Conservation (phyloP, 2,329 filamentous ascomycete species). For the Elsinoe necatrix region DNA sequence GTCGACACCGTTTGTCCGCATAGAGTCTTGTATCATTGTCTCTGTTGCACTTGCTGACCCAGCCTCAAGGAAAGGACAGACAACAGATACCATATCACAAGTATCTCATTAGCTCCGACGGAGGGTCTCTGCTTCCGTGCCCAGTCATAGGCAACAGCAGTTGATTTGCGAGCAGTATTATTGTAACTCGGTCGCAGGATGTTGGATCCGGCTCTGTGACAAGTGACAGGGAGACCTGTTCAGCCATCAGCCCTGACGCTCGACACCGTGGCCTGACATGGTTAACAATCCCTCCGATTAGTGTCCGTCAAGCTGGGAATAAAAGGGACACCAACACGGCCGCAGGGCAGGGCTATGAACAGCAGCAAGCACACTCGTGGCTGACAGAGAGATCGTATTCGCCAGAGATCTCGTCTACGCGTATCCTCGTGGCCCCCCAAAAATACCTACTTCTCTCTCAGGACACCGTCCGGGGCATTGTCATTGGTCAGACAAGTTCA, state of each 20-base stretch:
- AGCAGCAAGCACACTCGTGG: background rate
- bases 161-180: background rate
- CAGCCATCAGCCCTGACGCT: background rate
- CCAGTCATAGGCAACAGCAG: constrained; percentile 1
- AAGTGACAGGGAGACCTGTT: background rate
- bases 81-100: background rate
- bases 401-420: background rate
- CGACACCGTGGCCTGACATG: background rate
- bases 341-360: constrained; percentile 9
- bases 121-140: background rate
- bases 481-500: background rate
- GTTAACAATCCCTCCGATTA: background rate
- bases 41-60: background rate
- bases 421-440: background rate
- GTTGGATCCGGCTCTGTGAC: background rate
- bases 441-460: constrained; percentile 9
- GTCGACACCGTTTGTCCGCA: background rate
- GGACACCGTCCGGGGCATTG: background rate
- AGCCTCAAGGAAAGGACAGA: background rate
- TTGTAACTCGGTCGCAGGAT: constrained; percentile 6
- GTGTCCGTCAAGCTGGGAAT: background rate
- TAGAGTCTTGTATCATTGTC: background rate
- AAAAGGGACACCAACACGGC: constrained; percentile 5
- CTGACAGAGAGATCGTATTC: constrained; percentile 10
- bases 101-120: background rate